Evolutionary conservation across 768 basidiomycete genomes (phyloP).

Genomic region (Scleroderma bovista): DNA sequence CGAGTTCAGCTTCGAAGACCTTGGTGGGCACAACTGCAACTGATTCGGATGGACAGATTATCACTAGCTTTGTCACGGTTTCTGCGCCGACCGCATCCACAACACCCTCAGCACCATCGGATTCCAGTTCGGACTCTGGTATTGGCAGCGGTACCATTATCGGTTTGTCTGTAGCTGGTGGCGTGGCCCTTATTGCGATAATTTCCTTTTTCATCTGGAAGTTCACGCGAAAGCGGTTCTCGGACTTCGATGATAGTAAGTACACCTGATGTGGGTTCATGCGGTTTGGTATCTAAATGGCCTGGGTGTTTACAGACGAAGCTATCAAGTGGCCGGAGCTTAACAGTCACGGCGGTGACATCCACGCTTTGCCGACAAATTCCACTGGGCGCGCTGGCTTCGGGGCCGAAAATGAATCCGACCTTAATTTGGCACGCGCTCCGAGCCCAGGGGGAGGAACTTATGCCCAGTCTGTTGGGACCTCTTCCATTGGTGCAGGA

Average conservation of each 20-base stretch:
- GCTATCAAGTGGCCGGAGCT: conserved; percentile 92
- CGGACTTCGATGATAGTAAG: conserved; percentile 77
- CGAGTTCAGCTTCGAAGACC: neutral
- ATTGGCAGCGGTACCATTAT: conserved; percentile 69
- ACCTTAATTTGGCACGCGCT: conserved; percentile 50
- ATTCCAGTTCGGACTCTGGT: conserved; percentile 16
- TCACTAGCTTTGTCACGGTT: conserved; percentile 21
- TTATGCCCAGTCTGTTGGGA: conserved; percentile 40
- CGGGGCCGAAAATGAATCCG: conserved; percentile 52
- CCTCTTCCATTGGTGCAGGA: conserved; percentile 36
- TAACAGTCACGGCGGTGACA: conserved; percentile 51
- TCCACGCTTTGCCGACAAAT: conserved; percentile 62
- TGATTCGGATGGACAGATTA: conserved; percentile 21
- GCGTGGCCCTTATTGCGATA: conserved; percentile 66
- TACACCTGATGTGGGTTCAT: conserved; percentile 17
- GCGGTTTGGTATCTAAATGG: neutral
- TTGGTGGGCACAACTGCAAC: conserved; percentile 21
- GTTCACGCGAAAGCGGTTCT: conserved; percentile 71
- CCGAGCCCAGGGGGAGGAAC: conserved; percentile 39
- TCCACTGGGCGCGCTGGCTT: conserved; percentile 70
- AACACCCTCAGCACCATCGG: conserved; percentile 16
- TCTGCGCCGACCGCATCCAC: conserved; percentile 13
- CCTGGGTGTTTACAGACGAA: conserved; percentile 44
- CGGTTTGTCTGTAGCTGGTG: conserved; percentile 77
- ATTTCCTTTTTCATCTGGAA: conserved; percentile 82